A percentile compares a stretch with the other conserved stretches of the same genome.
Evolutionary conservation across 148 eudicot species (phyloP).

Genomic region (Diospyros kaki): DNA sequence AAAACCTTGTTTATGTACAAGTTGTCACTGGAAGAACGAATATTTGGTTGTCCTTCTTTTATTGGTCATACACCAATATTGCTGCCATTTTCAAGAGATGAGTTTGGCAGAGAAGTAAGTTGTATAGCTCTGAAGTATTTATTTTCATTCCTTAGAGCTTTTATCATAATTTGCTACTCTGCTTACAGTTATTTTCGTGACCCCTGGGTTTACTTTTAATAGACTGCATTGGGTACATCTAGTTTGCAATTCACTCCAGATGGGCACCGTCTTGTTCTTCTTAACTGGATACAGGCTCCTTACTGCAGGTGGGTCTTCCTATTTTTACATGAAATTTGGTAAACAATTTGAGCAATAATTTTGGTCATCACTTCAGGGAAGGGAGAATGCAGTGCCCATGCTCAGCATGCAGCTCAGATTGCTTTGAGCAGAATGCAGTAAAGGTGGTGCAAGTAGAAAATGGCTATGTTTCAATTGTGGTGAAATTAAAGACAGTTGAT

Average conservation of each 20-base stretch:
- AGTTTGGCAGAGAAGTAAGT: constrained; percentile 63
- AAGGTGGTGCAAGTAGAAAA: constrained; percentile 69
- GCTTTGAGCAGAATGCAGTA: constrained; percentile 58
- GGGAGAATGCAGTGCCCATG: constrained; percentile 58
- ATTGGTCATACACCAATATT: constrained; percentile 55
- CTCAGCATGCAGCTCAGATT: constrained; percentile 50
- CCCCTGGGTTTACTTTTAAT: constrained; percentile 14
- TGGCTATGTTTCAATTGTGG: constrained; percentile 60
- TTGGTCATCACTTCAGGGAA: constrained; percentile 42
- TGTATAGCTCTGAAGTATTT: constrained; percentile 1
- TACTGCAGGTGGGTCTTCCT: constrained; percentile 55
- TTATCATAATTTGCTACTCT: background rate
- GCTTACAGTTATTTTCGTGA: constrained; percentile 19
- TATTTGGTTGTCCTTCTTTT: constrained; percentile 58
- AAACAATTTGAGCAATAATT: constrained; percentile 4
- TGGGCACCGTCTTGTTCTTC: constrained; percentile 56
- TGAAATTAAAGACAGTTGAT: constrained; percentile 49
- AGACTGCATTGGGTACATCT: constrained; percentile 59
- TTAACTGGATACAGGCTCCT: constrained; percentile 61
- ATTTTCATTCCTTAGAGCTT: background rate
- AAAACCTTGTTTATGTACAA: constrained; percentile 61
- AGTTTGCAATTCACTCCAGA: constrained; percentile 76
- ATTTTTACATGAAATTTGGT: background rate
- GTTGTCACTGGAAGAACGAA: constrained; percentile 32
- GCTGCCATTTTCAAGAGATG: constrained; percentile 49